Evolutionary conservation across 345 rosid genomes (phyloP).

Genomic region (Lepidium africanum): DNA sequence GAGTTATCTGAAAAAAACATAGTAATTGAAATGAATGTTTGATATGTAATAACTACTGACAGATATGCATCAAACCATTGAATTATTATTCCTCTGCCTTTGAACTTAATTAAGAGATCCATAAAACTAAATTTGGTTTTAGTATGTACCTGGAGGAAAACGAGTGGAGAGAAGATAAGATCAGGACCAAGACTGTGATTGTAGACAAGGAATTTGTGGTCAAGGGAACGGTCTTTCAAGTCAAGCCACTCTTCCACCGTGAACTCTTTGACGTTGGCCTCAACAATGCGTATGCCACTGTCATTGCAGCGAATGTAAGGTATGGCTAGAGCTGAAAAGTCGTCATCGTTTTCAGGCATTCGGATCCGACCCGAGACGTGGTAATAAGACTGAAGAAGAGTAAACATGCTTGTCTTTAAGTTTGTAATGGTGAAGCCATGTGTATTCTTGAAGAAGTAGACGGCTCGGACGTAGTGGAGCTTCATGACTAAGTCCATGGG

Average conservation of each 20-base stretch:
- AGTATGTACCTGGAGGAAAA: conserved; percentile 54
- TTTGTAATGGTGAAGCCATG: conserved; percentile 31
- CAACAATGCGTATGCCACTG: conserved; percentile 57
- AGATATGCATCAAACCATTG: too few relatives aligned
- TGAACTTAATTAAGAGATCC: too few relatives aligned
- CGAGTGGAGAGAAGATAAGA: conserved; percentile 59
- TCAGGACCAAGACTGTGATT: conserved; percentile 70
- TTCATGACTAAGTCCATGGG: conserved; percentile 66
- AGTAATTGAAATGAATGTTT: neutral
- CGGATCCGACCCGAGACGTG: conserved; percentile 54
- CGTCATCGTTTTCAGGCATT: conserved; percentile 29
- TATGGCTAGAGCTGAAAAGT: neutral
- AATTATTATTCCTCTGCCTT: too few relatives aligned
- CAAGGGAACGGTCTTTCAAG: conserved; percentile 11
- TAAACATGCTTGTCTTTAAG: conserved; percentile 43
- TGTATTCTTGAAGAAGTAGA: conserved; percentile 43
- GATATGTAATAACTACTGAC: too few relatives aligned
- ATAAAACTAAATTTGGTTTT: neutral
- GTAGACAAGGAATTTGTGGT: conserved; percentile 28
- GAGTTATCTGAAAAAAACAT: conserved; percentile 53
- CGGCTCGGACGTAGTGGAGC: conserved; percentile 59
- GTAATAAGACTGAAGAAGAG: conserved; percentile 32
- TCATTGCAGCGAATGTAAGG: conserved; percentile 76
- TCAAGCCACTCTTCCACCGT: conserved; percentile 53
- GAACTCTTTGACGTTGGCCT: conserved; percentile 37